Evolutionary conservation across 176 grass and related monocot genomes (phyloP), one percentile per base, ranked within the genome.

Genomic region (Bothriochloa decipiens): DNA sequence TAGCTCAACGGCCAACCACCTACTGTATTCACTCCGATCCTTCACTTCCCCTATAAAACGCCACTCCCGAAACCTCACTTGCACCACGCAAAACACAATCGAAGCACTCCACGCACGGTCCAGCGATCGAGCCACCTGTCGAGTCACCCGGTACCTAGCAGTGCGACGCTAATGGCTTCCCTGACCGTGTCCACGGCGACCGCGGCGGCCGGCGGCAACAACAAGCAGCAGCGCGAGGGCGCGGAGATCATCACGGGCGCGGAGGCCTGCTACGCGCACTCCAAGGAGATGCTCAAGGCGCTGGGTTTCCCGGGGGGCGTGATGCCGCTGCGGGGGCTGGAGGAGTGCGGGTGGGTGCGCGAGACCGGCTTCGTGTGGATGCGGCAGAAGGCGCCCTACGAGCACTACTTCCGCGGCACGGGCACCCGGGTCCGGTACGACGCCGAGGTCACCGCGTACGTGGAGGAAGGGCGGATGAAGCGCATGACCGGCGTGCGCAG

Each of bases 291-390:
- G 72, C 90, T 99, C n/a, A 82, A 79, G 72, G 72, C 74, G 7
- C 71, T 94, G 20, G 97, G 93, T 0, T 96, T 99, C 87, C 93
- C 97, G 0, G 83, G 64, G 20, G 97, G 97, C 1, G 84, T 99
- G 83, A 94, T 99, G 80, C 97, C 97, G 67, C 85, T 96, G 75
- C 89, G 84, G 11, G 87, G 77, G 36, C 88, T 96, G 20, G 93
- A 96, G 2, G 97, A 99, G 84, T 91, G 89, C 66, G 97, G 93
- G 23, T 84, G 88, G 81, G 97, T 99, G 71, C 79, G 84, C 26
- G 93, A 91, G 76, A 96, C 93, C 15, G 97, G 96, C 10, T 99
- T 80, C 47, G 93, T 99, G 65, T 99, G 97, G 97, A 96, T 99
- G 93, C 85, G 88, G 74, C 96, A 96, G 87, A 83, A 84, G 45